A percentile compares a stretch with the other conserved stretches of the same genome.
Evolutionary conservation across 176 grass and related monocot species (phyloP).

Genomic region (Aechmea fasciata): DNA sequence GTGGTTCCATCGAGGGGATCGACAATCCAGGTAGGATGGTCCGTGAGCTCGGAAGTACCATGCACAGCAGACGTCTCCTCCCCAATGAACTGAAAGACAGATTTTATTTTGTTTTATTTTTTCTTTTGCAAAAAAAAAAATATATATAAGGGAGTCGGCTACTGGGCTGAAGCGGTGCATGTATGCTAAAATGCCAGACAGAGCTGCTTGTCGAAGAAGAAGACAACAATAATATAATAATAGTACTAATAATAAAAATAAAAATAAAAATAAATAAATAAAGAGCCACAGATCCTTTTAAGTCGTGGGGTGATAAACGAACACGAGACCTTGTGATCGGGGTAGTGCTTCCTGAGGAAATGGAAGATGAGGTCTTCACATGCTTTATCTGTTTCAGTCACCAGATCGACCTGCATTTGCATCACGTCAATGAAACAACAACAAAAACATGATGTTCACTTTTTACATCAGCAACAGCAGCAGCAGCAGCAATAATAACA

Average conservation of each 20-base stretch:
- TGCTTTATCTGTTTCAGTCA: constrained; percentile 95
- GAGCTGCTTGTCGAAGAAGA: too few species aligned
- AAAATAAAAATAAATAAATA: background rate
- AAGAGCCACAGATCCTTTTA: too few species aligned
- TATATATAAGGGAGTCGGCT: background rate
- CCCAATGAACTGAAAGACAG: constrained; percentile 53
- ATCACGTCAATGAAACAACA: constrained; percentile 6
- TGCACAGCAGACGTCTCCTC: constrained; percentile 80
- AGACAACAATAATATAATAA: background rate
- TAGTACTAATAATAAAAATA: background rate
- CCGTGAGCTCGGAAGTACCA: constrained; percentile 72
- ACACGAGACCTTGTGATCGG: constrained; percentile 51
- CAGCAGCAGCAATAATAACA: too few species aligned
- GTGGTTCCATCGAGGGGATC: constrained; percentile 96
- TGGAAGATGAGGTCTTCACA: constrained; percentile 94
- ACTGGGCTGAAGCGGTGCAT: too few species aligned
- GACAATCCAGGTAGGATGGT: constrained; percentile 86
- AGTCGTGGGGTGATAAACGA: background rate
- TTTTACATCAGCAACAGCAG: too few species aligned
- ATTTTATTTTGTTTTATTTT: background rate
- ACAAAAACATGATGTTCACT: constrained; percentile 4
- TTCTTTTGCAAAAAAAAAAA: background rate
- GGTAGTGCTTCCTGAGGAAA: constrained; percentile 72
- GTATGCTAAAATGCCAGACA: too few species aligned
- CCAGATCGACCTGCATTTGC: constrained; percentile 76